Evolutionary conservation across 306 rosid species (phyloP).

Genomic region (Cicer cuneatum): DNA sequence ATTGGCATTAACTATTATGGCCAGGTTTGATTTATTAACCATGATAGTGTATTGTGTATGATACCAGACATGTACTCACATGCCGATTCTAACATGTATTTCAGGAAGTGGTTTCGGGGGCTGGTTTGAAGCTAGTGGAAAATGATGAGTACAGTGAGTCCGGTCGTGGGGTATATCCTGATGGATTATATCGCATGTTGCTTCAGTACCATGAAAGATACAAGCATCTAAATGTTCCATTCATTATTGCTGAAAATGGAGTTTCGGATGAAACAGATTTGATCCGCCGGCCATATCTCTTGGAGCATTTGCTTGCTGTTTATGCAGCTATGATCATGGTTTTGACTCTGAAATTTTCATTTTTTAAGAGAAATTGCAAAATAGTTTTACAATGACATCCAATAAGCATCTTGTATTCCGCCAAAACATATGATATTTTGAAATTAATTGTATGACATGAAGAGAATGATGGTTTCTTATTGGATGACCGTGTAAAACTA

Average conservation of each 20-base stretch:
- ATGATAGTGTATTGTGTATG: constrained; percentile 13
- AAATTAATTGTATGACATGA: no score
- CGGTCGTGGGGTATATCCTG: constrained; percentile 98
- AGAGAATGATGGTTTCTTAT: no score
- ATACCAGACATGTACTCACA: constrained; percentile 37
- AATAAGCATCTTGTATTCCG: no score
- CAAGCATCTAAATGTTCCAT: constrained; percentile 82
- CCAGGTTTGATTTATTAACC: constrained; percentile 65
- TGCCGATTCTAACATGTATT: constrained; percentile 39
- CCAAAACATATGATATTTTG: no score
- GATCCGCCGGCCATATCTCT: constrained; percentile 85
- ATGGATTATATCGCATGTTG: constrained; percentile 89
- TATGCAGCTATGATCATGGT: constrained; percentile 86
- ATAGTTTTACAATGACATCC: no score
- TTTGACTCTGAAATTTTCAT: constrained; percentile 42
- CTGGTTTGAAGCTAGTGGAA: constrained; percentile 87
- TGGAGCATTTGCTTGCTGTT: constrained; percentile 87
- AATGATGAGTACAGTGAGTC: constrained; percentile 97
- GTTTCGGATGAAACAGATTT: constrained; percentile 89
- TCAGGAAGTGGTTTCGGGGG: constrained; percentile 81
- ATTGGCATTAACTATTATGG: constrained; percentile 97
- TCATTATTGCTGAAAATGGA: constrained; percentile 87
- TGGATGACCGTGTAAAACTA: no score
- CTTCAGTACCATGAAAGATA: constrained; percentile 94
- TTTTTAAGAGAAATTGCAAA: background rate